A percentile compares a stretch with the other conserved stretches of the same genome.
phyloP scores from a whole-genome alignment of 177 flowering plant genomes.

The Telopea speciosissima region DNA sequence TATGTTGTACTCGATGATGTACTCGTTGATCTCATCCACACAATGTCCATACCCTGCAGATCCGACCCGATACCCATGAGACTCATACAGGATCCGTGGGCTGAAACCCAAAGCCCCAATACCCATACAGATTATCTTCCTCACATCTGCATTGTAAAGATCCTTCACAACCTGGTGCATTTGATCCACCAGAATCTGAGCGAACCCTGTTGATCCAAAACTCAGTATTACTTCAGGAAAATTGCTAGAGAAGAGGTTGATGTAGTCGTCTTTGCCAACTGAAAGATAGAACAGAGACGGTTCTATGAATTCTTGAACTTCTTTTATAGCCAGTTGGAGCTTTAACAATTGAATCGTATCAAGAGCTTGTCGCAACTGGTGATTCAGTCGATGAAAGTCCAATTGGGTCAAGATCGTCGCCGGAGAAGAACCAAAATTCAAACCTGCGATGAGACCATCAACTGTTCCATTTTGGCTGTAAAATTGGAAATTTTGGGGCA shows the following conservation, averaged over 20 bases:
- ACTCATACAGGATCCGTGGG: slow-evolving; percentile 37
- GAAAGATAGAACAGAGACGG: slow-evolving; percentile 66
- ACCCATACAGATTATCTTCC: slow-evolving; percentile 53
- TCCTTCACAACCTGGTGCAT: slow-evolving; percentile 30
- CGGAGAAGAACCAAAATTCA: slow-evolving; percentile 62
- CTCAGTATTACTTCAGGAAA: slow-evolving; percentile 13
- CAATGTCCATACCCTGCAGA: slow-evolving; percentile 21
- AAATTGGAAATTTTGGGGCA: slow-evolving; percentile 35
- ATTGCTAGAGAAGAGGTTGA: slow-evolving; percentile 30
- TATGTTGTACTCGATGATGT: slow-evolving; percentile 39
- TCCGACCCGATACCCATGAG: neutral
- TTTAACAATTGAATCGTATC: slow-evolving; percentile 68
- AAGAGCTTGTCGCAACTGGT: slow-evolving; percentile 59
- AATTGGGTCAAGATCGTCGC: slow-evolving; percentile 51
- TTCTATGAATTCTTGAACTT: slow-evolving; percentile 21
- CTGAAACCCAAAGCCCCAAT: slow-evolving; percentile 64
- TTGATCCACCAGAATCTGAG: slow-evolving; percentile 40
- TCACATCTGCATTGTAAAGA: slow-evolving; percentile 38
- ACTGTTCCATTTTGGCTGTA: slow-evolving; percentile 54
- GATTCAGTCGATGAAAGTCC: slow-evolving; percentile 41
- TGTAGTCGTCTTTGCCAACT: slow-evolving; percentile 64
- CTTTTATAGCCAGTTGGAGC: slow-evolving; percentile 35
- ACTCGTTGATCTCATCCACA: slow-evolving; percentile 33
- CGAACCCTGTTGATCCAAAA: slow-evolving; percentile 22
- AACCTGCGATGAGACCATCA: slow-evolving; percentile 36